A percentile compares a stretch with the other conserved stretches of the same genome.
Evolutionary conservation across 2,329 filamentous ascomycete species (phyloP).

Genomic region (Kalaharituber pfeilii): DNA sequence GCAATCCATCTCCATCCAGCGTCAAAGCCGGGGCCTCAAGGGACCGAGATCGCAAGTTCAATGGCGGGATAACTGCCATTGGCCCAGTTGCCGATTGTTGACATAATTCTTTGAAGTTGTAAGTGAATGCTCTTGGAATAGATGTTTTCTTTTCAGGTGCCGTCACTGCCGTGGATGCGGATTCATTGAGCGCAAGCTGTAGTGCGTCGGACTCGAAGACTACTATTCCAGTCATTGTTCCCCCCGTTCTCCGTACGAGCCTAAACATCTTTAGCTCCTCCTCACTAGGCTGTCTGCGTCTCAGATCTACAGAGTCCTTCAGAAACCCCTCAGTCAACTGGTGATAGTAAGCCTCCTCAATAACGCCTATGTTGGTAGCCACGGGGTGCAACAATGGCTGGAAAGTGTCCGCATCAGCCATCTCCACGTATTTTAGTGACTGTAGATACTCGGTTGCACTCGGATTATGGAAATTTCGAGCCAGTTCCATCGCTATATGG

Average conservation of each 20-base stretch:
- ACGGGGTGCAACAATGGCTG: conserved; percentile 23
- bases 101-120: neutral
- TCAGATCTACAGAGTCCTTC: conserved; percentile 19
- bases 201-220: conserved; percentile 4
- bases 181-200: neutral
- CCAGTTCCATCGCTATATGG: conserved; percentile 27
- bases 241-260: conserved; percentile 21
- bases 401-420: conserved; percentile 23
- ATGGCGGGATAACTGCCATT: neutral
- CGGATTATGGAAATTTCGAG: conserved; percentile 19
- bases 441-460: conserved; percentile 19
- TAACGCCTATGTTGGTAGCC: conserved; percentile 21
- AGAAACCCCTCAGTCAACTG: conserved; percentile 17
- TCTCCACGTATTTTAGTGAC: conserved; percentile 22
- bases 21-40: conserved; percentile 25
- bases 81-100: neutral
- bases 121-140: neutral
- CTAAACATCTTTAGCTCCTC: conserved; percentile 10
- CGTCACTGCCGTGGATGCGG: neutral
- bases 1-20: conserved; percentile 24
- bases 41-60: neutral
- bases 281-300: conserved; percentile 1
- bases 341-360: conserved; percentile 23
- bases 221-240: conserved; percentile 14
- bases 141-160: neutral